Evolutionary conservation across 495 filamentous ascomycete genomes (phyloP), one percentile per base, ranked within the genome.

Genomic region (Penicillium bialowiezense): DNA sequence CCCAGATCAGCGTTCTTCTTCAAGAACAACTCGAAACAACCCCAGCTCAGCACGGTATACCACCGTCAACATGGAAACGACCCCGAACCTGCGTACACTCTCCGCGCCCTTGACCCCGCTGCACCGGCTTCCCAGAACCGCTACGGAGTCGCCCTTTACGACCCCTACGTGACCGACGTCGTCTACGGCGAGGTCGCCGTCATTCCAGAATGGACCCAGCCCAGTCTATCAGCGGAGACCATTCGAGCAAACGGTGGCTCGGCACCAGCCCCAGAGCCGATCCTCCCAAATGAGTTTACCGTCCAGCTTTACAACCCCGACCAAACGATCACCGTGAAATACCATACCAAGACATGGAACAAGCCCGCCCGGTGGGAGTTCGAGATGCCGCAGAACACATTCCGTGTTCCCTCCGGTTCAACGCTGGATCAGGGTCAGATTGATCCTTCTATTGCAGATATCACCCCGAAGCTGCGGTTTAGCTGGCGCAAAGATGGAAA

Each of bases 231-330:
- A 6, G 79, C 80, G 44, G 89, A 95, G 34, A 85, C 92, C 49
- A 82, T 91, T 24, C 82, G 90, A 40, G 79, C 79, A 29, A 89
- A 90, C 58, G 81, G 81, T 40, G 86, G 85, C 2, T 70, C 81
- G 0, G 71, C 85, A 3, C 85, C 88, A 14, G 76, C 85, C 4
- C 83, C 86, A 0, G 85, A 91, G 56, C 86, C 92, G 9, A 75
- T 90, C 18, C 71, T 91, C 28, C 93, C 93, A 1, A 80, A 80
- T 35, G 78, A 79, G 41, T 96, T 97, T 65, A 76, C 78, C 14
- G 78, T 97, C 44, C 87, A 92, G 54, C 84, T 98, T 9, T 97
- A 97, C 78, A 90, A 96, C 61, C 93, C 93, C 0, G 91, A 97
- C 70, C 91, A 95, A 65, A 74, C 87, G 52, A 72, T 97, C 21